Conservation (phyloP, 345 rosid species). For the Gossypium australe region DNA sequence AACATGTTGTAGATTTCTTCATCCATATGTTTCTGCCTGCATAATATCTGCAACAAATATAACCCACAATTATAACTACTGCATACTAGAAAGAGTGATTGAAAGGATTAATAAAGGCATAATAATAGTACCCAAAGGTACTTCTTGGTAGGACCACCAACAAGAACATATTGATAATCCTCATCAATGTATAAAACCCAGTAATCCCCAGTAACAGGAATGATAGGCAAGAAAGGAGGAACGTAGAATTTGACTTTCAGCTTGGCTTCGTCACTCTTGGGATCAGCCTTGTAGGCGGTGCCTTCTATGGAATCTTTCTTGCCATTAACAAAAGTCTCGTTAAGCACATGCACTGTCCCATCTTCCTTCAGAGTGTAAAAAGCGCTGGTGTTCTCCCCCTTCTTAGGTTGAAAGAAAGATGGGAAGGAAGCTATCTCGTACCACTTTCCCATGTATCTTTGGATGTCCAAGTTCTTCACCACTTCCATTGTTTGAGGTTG, state of each 20-base stretch:
- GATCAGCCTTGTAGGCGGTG: constrained; percentile 66
- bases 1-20: constrained; percentile 57
- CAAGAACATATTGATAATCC: constrained; percentile 54
- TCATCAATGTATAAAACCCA: constrained; percentile 74
- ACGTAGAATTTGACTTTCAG: constrained; percentile 86
- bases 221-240: constrained; percentile 81
- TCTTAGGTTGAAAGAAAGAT: constrained; percentile 63
- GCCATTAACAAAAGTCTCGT: constrained; percentile 77
- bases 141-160: constrained; percentile 71
- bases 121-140: constrained; percentile 63
- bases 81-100: background rate
- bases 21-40: constrained; percentile 54
- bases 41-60: constrained; percentile 40
- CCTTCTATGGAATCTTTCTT: constrained; percentile 70
- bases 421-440: constrained; percentile 91
- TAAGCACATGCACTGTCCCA: constrained; percentile 68
- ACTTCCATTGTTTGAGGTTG: constrained; percentile 42
- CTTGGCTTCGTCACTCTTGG: constrained; percentile 81
- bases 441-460: constrained; percentile 90
- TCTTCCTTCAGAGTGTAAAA: constrained; percentile 68
- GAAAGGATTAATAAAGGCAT: constrained; percentile 7
- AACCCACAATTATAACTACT: too few species aligned
- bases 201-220: constrained; percentile 78
- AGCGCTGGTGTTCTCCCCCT: constrained; percentile 77
- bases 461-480: constrained; percentile 58